Evolutionary conservation across 768 basidiomycete genomes (phyloP).

Genomic region (Chalciporus piperatus): DNA sequence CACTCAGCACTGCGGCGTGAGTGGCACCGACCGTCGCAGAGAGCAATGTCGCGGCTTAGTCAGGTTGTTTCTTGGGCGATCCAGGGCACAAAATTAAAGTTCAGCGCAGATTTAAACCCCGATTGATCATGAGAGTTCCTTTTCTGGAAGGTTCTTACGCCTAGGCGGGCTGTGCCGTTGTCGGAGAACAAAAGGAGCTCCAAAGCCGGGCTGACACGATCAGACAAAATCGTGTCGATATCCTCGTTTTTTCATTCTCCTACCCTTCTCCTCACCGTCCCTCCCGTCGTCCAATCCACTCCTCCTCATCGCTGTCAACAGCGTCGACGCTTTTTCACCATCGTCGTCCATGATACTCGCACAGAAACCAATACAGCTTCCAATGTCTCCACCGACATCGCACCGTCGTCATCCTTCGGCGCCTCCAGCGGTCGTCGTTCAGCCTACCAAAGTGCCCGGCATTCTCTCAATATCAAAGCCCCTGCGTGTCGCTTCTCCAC

Average conservation of each 20-base stretch:
- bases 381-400: conserved; percentile 31
- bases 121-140: conserved; percentile 12
- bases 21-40: too few relatives aligned
- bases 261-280: conserved; percentile 2
- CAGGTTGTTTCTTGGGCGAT: conserved; percentile 1
- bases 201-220: conserved; percentile 31
- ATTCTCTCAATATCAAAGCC: conserved; percentile 70
- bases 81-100: conserved; percentile 16
- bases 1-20: too few relatives aligned
- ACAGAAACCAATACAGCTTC: conserved; percentile 35
- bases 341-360: conserved; percentile 39
- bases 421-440: conserved; percentile 62
- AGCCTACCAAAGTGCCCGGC: conserved; percentile 72
- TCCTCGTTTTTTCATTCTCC: conserved; percentile 25
- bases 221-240: conserved; percentile 29
- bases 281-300: background rate
- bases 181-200: conserved; percentile 35
- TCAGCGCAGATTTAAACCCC: conserved; percentile 29
- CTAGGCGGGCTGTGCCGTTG: conserved; percentile 28
- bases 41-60: background rate
- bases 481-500: conserved; percentile 29
- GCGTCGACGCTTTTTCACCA: conserved; percentile 4
- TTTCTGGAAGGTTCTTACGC: conserved; percentile 23
- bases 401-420: conserved; percentile 72
- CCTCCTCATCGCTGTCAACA: conserved; percentile 7